phyloP scores from a whole-genome alignment of 257 asterid species.

The Solanum phureja region DNA sequence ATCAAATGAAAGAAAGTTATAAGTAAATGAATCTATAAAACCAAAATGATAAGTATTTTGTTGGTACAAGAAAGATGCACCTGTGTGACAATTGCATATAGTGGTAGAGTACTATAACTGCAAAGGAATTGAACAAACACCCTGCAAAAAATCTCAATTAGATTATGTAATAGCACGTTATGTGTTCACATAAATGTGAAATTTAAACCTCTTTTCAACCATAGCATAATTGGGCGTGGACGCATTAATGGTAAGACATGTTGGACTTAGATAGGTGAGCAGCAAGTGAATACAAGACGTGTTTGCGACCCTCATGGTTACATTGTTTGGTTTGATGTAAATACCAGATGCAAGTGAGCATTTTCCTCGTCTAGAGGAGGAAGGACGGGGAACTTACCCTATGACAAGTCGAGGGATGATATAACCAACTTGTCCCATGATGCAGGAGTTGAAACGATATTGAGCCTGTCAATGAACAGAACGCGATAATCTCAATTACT shows the following conservation, averaged over 20 bases:
- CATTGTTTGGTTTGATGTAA: neutral
- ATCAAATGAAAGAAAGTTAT: neutral
- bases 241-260: neutral
- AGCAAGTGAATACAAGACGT: too few species aligned
- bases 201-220: neutral
- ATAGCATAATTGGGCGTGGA: neutral
- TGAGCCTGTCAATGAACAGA: conserved; percentile 27
- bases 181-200: neutral
- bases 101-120: conserved; percentile 80
- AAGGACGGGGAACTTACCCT: conserved; percentile 22
- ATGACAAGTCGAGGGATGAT: conserved; percentile 48
- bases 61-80: conserved; percentile 11
- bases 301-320: neutral
- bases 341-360: neutral
- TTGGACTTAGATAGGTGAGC: neutral
- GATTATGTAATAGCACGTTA: neutral
- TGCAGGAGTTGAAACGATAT: conserved; percentile 55
- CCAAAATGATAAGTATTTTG: neutral
- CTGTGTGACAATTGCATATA: conserved; percentile 71
- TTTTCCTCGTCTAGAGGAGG: neutral
- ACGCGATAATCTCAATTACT: neutral
- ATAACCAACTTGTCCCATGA: conserved; percentile 42
- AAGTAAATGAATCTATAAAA: neutral
- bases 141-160: conserved; percentile 15
- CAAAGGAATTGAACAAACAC: conserved; percentile 59